These are phyloP conservation scores for Hypsizygus ulmarius DNA, from an alignment of 1,284 basidiomycete species.

Conservation along the genomic window DNA sequence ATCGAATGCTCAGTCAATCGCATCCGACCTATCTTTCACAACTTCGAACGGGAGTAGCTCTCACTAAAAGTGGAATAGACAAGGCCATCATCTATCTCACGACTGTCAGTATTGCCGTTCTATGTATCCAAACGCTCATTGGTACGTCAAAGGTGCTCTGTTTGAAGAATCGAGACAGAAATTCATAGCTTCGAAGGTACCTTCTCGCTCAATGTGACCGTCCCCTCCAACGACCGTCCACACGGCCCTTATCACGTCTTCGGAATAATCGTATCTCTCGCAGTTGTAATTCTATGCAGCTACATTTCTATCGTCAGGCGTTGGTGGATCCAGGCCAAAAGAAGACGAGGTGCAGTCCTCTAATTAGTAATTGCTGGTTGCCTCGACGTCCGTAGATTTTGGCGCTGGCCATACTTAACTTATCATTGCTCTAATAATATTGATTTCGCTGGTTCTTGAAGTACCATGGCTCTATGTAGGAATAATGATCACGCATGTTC, in stretches of 20 bases:
- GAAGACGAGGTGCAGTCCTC: slow-evolving; percentile 24
- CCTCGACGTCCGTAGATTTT: no score
- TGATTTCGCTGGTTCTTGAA: no score
- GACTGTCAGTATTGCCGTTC: slow-evolving; percentile 62
- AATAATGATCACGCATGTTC: no score
- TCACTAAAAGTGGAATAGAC: slow-evolving; percentile 64
- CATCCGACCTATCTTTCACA: slow-evolving; percentile 86
- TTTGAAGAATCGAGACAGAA: background rate
- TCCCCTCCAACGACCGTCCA: slow-evolving; percentile 36
- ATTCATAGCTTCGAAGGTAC: slow-evolving; percentile 40
- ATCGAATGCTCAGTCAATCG: slow-evolving; percentile 84
- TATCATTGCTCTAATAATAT: no score
- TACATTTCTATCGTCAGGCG: slow-evolving; percentile 45
- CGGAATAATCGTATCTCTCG: slow-evolving; percentile 44
- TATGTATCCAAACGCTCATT: slow-evolving; percentile 66
- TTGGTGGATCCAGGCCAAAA: slow-evolving; percentile 60
- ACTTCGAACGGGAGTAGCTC: slow-evolving; percentile 62
- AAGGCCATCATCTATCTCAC: slow-evolving; percentile 68
- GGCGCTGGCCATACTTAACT: no score
- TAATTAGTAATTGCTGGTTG: no score
- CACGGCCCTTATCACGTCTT: slow-evolving; percentile 42
- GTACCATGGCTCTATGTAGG: no score
- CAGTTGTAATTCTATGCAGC: slow-evolving; percentile 36
- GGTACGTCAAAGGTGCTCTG: slow-evolving; percentile 41
- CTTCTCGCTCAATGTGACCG: slow-evolving; percentile 59